These are phyloP conservation scores for Chaetomium fimeti DNA, from an alignment of 495 filamentous ascomycete genomes.

Conservation along the genomic window DNA sequence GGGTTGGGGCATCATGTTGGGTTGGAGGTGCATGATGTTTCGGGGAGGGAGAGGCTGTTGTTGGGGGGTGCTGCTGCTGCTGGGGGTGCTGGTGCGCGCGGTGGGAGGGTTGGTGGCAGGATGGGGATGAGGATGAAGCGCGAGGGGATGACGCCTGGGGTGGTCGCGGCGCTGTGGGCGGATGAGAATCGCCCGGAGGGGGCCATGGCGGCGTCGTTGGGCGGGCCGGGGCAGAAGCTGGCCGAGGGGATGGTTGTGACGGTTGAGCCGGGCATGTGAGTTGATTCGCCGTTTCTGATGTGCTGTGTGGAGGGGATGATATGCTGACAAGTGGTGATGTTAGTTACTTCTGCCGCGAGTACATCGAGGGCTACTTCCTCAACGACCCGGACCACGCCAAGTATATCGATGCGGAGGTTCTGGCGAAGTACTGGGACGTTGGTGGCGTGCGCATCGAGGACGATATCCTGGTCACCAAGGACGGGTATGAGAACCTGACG, in stretches of 20 bases:
- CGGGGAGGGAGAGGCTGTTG: slow-evolving; percentile 32
- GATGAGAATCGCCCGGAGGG: background rate
- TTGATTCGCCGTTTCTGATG: background rate
- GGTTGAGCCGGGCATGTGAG: slow-evolving; percentile 79
- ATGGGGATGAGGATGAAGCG: slow-evolving; percentile 19
- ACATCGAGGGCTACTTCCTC: slow-evolving; percentile 62
- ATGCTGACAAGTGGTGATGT: background rate
- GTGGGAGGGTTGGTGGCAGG: background rate
- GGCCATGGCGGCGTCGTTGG: background rate
- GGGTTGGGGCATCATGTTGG: slow-evolving; percentile 88
- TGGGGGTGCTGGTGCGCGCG: background rate
- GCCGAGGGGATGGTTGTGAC: slow-evolving; percentile 76
- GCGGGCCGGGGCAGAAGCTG: slow-evolving; percentile 42
- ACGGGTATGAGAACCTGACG: slow-evolving; percentile 80
- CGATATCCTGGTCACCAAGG: slow-evolving; percentile 75
- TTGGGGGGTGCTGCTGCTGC: background rate
- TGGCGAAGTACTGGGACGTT: slow-evolving; percentile 70
- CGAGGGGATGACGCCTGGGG: slow-evolving; percentile 25
- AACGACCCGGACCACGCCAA: slow-evolving; percentile 57
- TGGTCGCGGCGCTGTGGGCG: slow-evolving; percentile 14
- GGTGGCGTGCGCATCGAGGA: slow-evolving; percentile 94
- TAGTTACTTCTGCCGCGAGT: slow-evolving; percentile 64
- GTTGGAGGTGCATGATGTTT: slow-evolving; percentile 83
- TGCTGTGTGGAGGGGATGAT: background rate
- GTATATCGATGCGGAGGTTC: slow-evolving; percentile 71